phyloP scores from a whole-genome alignment of 2,329 filamentous ascomycete genomes.

The Penicillium sp. region DNA sequence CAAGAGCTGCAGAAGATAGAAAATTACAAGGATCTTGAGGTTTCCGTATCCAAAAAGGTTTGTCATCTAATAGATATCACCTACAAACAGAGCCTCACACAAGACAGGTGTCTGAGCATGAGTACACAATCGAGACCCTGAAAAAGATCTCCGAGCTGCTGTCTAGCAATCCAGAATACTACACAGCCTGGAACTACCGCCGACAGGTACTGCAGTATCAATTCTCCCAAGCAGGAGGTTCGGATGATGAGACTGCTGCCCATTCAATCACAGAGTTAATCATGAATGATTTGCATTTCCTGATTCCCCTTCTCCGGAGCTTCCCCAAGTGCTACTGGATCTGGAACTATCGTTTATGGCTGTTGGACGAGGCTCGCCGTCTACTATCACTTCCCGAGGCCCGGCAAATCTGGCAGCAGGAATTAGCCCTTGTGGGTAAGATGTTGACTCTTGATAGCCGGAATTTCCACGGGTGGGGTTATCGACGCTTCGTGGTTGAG shows the following conservation, averaged over 20 bases:
- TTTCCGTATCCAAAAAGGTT: slow-evolving; percentile 65
- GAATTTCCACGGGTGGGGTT: slow-evolving; percentile 97
- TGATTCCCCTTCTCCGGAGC: slow-evolving; percentile 76
- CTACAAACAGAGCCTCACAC: slow-evolving; percentile 11
- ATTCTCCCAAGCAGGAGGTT: slow-evolving; percentile 39
- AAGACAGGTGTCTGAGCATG: slow-evolving; percentile 37
- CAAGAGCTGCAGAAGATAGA: slow-evolving; percentile 73
- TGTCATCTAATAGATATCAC: slow-evolving; percentile 1
- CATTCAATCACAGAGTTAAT: slow-evolving; percentile 55
- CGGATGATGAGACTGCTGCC: slow-evolving; percentile 36
- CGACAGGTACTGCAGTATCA: slow-evolving; percentile 66
- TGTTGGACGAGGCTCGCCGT: slow-evolving; percentile 68
- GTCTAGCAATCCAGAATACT: slow-evolving; percentile 48
- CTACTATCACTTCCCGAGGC: slow-evolving; percentile 58
- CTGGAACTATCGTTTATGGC: slow-evolving; percentile 92
- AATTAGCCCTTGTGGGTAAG: slow-evolving; percentile 77
- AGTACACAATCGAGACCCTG: slow-evolving; percentile 44
- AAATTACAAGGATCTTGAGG: slow-evolving; percentile 70
- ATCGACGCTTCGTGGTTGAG: slow-evolving; percentile 74
- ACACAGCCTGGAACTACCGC: slow-evolving; percentile 54
- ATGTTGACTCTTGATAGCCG: slow-evolving; percentile 83
- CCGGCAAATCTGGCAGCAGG: slow-evolving; percentile 73
- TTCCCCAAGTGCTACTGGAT: slow-evolving; percentile 99
- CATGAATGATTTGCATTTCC: slow-evolving; percentile 72
- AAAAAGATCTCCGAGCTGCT: slow-evolving; percentile 45